Base-by-base conservation (phyloP, 345 rosid genomes). In the Acer saccharum region DNA sequence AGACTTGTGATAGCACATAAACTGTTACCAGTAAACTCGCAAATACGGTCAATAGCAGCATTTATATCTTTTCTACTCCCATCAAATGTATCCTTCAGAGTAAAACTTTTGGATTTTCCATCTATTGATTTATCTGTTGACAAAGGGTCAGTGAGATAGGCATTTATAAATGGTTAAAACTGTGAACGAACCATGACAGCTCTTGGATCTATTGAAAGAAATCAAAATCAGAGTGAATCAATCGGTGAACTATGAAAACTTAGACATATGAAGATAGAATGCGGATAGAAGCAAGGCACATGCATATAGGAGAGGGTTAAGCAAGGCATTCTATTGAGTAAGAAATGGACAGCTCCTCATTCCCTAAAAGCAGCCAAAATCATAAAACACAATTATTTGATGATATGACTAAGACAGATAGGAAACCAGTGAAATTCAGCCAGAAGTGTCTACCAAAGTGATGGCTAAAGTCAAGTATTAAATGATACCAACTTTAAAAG, bases 11-110 rank as follows among this genome's bases (percentile, higher is more conserved):
- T 60, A 77, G 58, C 48, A 76, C 17, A 73, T 44, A 23, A 44
- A 58, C 29, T 62, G 84, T 86, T 84, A 92, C 98, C 99, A 48
- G 97, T 89, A 83, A 90, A 91, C 86, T 91, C 97, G 69, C 99
- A 90, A 52, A 93, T 84, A 68, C 86, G 91, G 77, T 95, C 98
- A 68, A 95, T 91, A 65, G 96, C 94, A 81, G 97, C 90, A 84
- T 95, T 93, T 72, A 95, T 87, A 74, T 89, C 97, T 77, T 89
- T 91, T 85, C 97, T 87, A 83, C 96, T 93, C 60, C 98, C 98
- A 80, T 90, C 96, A 77, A 95, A 95, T 58, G 93, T 67, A 76
- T 88, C 95, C 85, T 89, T 95, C 82, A 85, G 97, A 57, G 77
- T 88, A 65, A 86, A 86, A 79, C 89, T 92, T 85, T 87, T 82